Conservation (phyloP, 1,284 basidiomycete species). For the Melampsora larici-populina region DNA sequence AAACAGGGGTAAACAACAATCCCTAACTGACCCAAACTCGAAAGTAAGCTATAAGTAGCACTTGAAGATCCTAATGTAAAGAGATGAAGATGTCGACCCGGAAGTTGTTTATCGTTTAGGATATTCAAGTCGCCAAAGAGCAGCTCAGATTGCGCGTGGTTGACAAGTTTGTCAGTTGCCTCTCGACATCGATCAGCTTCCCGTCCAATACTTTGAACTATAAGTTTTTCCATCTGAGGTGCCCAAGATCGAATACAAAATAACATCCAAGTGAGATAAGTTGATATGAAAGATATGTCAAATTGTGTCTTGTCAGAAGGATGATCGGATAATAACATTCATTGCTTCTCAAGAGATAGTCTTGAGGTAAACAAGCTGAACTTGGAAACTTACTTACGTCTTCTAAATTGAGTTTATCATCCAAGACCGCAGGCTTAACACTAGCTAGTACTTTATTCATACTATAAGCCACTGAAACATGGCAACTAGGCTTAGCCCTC, state of each 20-base stretch:
- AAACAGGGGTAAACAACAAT: not conserved
- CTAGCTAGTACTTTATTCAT: constrained; percentile 19
- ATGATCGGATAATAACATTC: no score
- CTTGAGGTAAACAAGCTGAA: not conserved
- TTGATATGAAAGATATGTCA: not conserved
- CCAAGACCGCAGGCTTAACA: constrained; percentile 12
- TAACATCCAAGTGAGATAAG: not conserved
- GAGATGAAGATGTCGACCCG: constrained; percentile 12
- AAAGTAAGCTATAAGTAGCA: constrained; percentile 27
- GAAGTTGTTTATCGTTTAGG: not conserved
- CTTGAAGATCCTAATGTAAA: constrained; percentile 36
- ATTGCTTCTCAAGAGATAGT: no score
- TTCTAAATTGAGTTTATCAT: constrained; percentile 29
- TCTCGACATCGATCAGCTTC: constrained; percentile 32
- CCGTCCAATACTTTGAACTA: constrained; percentile 17
- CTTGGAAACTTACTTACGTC: constrained; percentile 14
- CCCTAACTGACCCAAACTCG: constrained; percentile 24
- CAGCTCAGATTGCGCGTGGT: constrained; percentile 19
- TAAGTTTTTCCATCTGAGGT: constrained; percentile 32
- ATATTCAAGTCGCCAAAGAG: not conserved
- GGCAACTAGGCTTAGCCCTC: not conserved
- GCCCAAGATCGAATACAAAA: not conserved
- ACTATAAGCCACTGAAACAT: constrained; percentile 25
- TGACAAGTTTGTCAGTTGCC: constrained; percentile 30
- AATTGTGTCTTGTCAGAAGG: not conserved